These are phyloP conservation scores for Salix suchowensis DNA, from an alignment of 345 rosid genomes.

Conservation along the genomic window DNA sequence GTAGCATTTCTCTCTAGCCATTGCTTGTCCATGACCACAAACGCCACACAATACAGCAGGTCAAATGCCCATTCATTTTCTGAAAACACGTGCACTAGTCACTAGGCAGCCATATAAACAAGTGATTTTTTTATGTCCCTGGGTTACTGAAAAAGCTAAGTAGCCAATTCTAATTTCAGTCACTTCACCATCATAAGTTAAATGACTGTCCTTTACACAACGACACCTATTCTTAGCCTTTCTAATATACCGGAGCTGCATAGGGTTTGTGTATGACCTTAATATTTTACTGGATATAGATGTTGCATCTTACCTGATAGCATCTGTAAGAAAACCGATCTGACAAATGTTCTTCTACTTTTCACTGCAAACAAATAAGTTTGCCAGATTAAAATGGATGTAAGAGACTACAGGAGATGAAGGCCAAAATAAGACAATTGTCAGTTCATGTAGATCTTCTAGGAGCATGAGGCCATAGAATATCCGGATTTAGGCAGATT, in stretches of 20 bases:
- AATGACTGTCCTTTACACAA: neutral
- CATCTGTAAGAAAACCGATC: conserved; percentile 76
- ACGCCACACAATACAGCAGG: conserved; percentile 86
- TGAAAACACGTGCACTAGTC: conserved; percentile 13
- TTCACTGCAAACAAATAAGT: conserved; percentile 49
- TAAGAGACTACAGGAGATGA: neutral
- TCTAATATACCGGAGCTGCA: neutral
- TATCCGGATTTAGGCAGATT: neutral
- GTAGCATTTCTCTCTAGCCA: conserved; percentile 89
- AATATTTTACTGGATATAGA: neutral
- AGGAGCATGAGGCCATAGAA: neutral
- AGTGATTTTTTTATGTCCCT: neutral
- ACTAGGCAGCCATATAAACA: neutral
- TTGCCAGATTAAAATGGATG: conserved; percentile 2
- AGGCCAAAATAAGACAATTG: neutral
- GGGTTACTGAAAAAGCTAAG: neutral
- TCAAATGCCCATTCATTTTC: conserved; percentile 95
- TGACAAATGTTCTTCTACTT: conserved; percentile 69
- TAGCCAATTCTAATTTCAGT: neutral
- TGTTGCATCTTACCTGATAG: conserved; percentile 55
- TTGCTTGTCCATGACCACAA: conserved; percentile 84
- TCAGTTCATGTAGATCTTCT: neutral
- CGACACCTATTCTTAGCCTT: neutral
- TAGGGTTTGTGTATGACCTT: neutral
- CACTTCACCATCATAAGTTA: neutral